Base-by-base conservation (phyloP, 2,329 filamentous ascomycete genomes). In the Colletotrichum paranaense region DNA sequence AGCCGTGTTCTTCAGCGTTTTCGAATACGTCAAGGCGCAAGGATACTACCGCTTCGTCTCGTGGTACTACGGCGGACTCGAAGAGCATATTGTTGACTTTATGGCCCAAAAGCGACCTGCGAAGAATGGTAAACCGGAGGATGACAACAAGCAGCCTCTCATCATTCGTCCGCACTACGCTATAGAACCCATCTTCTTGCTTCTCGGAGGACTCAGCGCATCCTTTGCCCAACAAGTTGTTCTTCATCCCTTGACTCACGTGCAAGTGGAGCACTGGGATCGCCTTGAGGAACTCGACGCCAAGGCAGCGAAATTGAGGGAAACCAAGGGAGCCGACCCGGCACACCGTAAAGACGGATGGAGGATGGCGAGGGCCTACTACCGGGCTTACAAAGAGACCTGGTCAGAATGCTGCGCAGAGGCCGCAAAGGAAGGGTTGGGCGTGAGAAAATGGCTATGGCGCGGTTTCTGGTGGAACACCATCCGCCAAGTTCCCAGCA, bases 1-100 rank as follows among this genome's bases (percentile, higher is more conserved):
- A 66, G 93, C 91, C 46, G 82, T 93, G 22, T 94, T 94, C 86
- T 95, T 95, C 81, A 90, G 89, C 77, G 90, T 89, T 0, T 95
- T 95, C 75, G 93, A 95, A 82, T 93, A 91, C 60, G 84, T 95
- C 78, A 95, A 95, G 80, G 92, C 91, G 12, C 93, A 95, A 79
- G 87, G 87, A 14, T 93, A 94, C 82, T 94, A 94, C 81, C 85
- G 84, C 57, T 95, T 93, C 78, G 89, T 95, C 38, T 89, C 88
- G 16, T 91, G 89, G 84, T 94, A 92, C 79, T 95, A 95, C 76
- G 90, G 91, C 32, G 87, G 87, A 1, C 80, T 91, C 28, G 87
- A 85, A 32, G 84, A 86, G 53, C 86, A 90, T 42, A 85, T 85
- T 14, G 82, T 91, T 64, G 84, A 89, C 68, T 76, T 86, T 1